phyloP scores from a whole-genome alignment of 805 yeast species.

The Blastobotrys attinorum region DNA sequence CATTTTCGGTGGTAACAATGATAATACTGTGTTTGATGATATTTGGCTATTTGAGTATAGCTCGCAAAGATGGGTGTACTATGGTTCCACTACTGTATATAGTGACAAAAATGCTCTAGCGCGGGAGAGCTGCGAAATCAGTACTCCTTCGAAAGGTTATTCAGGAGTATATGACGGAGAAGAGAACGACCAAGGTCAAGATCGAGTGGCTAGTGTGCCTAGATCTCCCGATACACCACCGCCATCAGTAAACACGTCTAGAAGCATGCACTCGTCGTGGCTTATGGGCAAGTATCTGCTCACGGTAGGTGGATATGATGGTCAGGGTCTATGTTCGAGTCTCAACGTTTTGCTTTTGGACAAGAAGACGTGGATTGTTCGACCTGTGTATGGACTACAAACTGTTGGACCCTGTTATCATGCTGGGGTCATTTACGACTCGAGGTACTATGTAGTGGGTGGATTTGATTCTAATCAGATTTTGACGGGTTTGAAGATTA shows the following conservation, averaged over 20 bases:
- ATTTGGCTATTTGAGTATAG: constrained; percentile 14
- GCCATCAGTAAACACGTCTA: constrained; percentile 5
- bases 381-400: constrained; percentile 15
- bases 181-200: neutral
- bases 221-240: neutral
- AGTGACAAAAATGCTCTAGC: neutral
- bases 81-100: constrained; percentile 4
- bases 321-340: constrained; percentile 10
- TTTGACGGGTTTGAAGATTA: constrained; percentile 12
- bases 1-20: constrained; percentile 17
- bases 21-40: constrained; percentile 10
- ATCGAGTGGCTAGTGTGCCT: neutral
- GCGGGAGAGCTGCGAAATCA: no score
- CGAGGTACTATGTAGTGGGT: constrained; percentile 17
- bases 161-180: no score
- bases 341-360: constrained; percentile 13
- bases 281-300: constrained; percentile 13
- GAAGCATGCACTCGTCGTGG: constrained; percentile 15
- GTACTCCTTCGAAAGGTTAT: no score
- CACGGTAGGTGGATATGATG: constrained; percentile 21
- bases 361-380: constrained; percentile 14
- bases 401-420: constrained; percentile 18
- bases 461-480: constrained; percentile 14
- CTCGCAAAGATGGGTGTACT: constrained; percentile 10
- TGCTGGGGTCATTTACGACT: constrained; percentile 14